A percentile compares a stretch with the other conserved stretches of the same genome.
These are phyloP conservation scores for Acanthamoeba castellanii DNA, from an alignment of 208 protist genomes.

Conservation along the genomic window DNA sequence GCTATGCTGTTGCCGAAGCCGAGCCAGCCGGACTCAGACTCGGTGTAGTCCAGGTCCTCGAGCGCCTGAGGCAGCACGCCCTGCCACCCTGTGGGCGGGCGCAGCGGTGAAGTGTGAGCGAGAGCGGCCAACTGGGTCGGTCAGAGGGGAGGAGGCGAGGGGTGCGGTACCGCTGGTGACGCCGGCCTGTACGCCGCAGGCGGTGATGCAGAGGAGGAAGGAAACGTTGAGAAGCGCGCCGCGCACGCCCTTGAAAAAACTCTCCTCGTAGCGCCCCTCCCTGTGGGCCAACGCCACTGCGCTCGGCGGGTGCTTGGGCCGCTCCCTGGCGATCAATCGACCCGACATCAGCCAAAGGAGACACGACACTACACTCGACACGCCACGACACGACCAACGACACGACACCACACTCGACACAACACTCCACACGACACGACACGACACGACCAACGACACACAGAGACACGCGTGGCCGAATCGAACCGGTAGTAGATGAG, in stretches of 20 bases:
- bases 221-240: background rate
- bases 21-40: conserved; percentile 12
- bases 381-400: too few relatives aligned
- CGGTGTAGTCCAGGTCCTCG: conserved; percentile 7
- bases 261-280: background rate
- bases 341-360: too few relatives aligned
- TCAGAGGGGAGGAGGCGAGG: background rate
- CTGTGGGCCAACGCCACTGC: conserved; percentile 35
- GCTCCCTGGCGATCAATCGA: background rate
- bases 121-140: too few relatives aligned
- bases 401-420: too few relatives aligned
- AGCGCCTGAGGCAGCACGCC: conserved; percentile 41
- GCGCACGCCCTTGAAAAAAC: background rate
- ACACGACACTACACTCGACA: background rate
- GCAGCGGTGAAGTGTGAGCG: background rate
- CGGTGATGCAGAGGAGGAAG: conserved; percentile 10
- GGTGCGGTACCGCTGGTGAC: conserved; percentile 30
- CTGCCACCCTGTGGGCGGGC: background rate
- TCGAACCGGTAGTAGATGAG: conserved; percentile 46
- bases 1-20: conserved; percentile 29
- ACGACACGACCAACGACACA: too few relatives aligned
- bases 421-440: too few relatives aligned
- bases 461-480: background rate
- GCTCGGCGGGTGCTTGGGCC: conserved; percentile 9
- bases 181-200: conserved; percentile 34